Base-by-base conservation (phyloP, 805 yeast species). In the Ogataea kodamae region DNA sequence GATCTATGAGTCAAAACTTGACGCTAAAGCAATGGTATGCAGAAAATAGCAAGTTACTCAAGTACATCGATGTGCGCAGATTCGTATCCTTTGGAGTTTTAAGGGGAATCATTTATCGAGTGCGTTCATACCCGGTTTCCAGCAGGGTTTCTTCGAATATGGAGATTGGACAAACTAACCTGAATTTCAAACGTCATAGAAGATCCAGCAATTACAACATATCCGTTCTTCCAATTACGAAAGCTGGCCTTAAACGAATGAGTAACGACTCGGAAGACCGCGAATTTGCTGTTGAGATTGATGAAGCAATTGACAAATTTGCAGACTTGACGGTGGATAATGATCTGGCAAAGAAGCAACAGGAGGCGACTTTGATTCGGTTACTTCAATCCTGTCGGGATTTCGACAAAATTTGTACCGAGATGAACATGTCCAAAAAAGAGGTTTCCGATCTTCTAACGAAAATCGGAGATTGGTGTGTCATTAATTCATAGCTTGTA, bases 61-160 rank as follows among this genome's bases (percentile, higher is more conserved):
- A 62, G 17, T 71, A 77, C 43, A 76, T 94, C 25, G 99, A 92
- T 57, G 66, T 92, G 3, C 68, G 97, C 43, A 64, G 95, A 35
- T 85, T 92, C 48, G 65, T 92, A 13, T 76, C 88, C 12, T 92
- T 89, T 65, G 99, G 99, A 1, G 70, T 86, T 2, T 64, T 86
- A 15, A 73, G 87, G 41, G 87, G 95, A 0, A 50, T 92, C 5
- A 81, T 94, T 6, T 88, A 88, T 54, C 62, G 97, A 32, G 83
- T 88, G 1, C 72, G 82, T 35, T 65, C 88, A 13, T 85, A 76
- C 51, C 97, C 97, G 0, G 61, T 85, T 1, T 56, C 75, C 33
- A 64, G 58, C 21, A 55, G 61, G 26, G 50, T 69, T 9, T 58
- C 61, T n/a, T 58, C 60, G 25, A 56, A 65, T 0, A 50, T 64